Evolutionary conservation across 169 alveolate species (phyloP), one percentile per base, ranked within the genome.

Genomic region (Sarcocystis neurona): DNA sequence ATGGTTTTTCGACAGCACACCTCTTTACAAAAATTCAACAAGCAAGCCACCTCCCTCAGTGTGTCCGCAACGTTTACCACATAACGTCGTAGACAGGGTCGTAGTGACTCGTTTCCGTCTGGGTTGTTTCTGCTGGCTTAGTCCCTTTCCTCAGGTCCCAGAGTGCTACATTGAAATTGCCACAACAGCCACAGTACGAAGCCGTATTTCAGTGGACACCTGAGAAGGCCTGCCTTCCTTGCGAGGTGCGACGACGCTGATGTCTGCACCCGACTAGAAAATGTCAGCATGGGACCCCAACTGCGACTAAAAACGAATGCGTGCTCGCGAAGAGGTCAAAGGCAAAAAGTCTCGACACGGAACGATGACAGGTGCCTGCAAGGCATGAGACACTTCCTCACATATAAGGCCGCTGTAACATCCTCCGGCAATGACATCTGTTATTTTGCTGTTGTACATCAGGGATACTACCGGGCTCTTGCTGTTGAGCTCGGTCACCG

Each of bases 81-180:
- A 92, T 94, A 89, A 97, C 94, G 90, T 96, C 98, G 82, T 96
- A 95, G 75, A 97, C 97, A 47, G 99, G 98, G 89, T 96, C 98
- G 56, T 96, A 97, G 92, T 97, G 99, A 72, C 98, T 94, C 72
- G 91, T 94, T 87, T 95, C 98, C 10, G 96, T 93, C 39, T 91
- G 90, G 8, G 98, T 95, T 23, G 93, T 91, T 79, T 93, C 93
- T n/a, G 91, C 93, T 48, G 98, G 98, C 58, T 94, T 85, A 53
- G 93, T 86, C n/a, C 95, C 95, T 77, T 95, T 95, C 82, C 94
- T 92, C 87, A 94, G 84, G 89, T 96, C 98, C 96, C 96, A 97
- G 85, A 96, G 91, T 39, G 96, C 88, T 82, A 77, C 23, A 6
- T 15, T 0, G 32, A 43, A 37, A 39, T 27, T 3, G 5, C 37